phyloP scores from a whole-genome alignment of 2,329 filamentous ascomycete genomes.

The Fusarium albidum region DNA sequence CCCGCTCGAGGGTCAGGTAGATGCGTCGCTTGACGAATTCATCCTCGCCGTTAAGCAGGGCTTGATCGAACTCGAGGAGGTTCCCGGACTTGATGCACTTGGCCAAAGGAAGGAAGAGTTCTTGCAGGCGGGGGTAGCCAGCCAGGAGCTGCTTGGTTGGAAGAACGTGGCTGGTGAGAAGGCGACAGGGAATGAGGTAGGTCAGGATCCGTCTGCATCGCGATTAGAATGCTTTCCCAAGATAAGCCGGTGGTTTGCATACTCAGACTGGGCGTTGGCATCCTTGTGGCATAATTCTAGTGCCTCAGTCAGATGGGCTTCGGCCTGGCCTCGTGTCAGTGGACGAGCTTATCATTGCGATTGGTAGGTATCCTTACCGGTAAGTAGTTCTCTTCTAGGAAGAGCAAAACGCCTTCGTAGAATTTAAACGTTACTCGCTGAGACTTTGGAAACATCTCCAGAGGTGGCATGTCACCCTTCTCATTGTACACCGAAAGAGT shows the following conservation, averaged over 20 bases:
- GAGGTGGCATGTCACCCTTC: conserved; percentile 78
- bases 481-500: conserved; percentile 78
- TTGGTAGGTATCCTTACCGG: conserved; percentile 61
- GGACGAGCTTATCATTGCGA: not conserved
- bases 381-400: conserved; percentile 91
- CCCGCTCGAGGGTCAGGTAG: conserved; percentile 92
- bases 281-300: conserved; percentile 82
- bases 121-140: conserved; percentile 78
- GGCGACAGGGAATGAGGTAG: conserved; percentile 92
- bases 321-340: conserved; percentile 62
- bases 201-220: conserved; percentile 80
- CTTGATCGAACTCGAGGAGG: conserved; percentile 82
- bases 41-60: conserved; percentile 83
- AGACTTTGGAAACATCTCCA: conserved; percentile 83
- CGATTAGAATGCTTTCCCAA: conserved; percentile 3
- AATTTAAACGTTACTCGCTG: conserved; percentile 97
- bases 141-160: conserved; percentile 76
- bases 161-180: conserved; percentile 86
- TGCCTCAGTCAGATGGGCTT: conserved; percentile 80
- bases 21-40: conserved; percentile 93
- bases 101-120: conserved; percentile 80
- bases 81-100: conserved; percentile 84
- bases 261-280: conserved; percentile 83
- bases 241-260: conserved; percentile 40
- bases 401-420: conserved; percentile 91